Evolutionary conservation across 495 filamentous ascomycete genomes (phyloP), one percentile per base, ranked within the genome.

Genomic region (Neurospora terricola): DNA sequence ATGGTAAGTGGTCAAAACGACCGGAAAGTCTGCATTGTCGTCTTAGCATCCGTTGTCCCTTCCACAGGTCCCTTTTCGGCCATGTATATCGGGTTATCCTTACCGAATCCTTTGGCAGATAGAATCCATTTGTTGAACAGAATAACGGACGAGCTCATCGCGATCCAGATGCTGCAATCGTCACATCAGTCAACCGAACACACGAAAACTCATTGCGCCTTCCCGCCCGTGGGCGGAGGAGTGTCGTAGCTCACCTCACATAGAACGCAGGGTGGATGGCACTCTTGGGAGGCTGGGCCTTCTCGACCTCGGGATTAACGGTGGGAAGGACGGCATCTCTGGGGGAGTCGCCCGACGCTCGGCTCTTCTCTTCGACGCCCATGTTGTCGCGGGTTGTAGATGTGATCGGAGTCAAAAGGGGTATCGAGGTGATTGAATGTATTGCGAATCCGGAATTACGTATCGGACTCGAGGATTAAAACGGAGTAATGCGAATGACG

Each of bases 111-210:
- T 76, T 89, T 87, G 37, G 89, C 92, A 78, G 92, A 90, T 71
- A 98, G 88, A 76, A 99, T 94, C 89, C 92, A 95, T 89, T 99
- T 99, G 91, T 99, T 98, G 91, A 97, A 99, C 59, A 98, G 84
- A 77, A 99, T 99, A 75, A 97, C 93, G 75, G 89, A 92, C 39
- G 95, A 97, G 80, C 94, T 97, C 77, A 97, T 84, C 72, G 89
- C 81, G 76, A 99, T 98, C 96, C 96, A 99, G 79, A 88, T 83
- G 75, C 95, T 98, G 81, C 70, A 74, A 48, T 54, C 40, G 70
- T 71, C 72, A 12, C 34, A 69, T 76, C 82, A 74, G 75, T 42
- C 70, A 34, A 30, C 23, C 30, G 54, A 66, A 66, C 54, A 34
- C 27, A 66, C 54, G 27, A 6, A 39, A 27, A 69, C 70, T 42